A percentile compares a stretch with the other conserved stretches of the same genome.
Conservation (phyloP, 2,329 filamentous ascomycete species). For the Xylaria sp. region DNA sequence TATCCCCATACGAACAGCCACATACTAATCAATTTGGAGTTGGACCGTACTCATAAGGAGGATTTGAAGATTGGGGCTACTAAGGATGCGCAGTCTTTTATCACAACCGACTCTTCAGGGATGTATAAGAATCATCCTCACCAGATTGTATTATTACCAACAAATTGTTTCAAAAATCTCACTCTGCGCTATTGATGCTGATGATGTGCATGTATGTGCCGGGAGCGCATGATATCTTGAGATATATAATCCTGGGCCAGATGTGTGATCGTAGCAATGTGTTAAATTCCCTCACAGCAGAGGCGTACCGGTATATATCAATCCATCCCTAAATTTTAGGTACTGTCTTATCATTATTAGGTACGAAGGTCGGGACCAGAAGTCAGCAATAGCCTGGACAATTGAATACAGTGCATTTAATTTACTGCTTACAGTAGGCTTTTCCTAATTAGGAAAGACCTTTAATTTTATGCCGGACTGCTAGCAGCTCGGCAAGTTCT, state of each 20-base stretch:
- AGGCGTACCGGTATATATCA: no score
- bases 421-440: no score
- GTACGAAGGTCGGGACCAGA: no score
- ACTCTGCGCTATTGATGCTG: neutral
- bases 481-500: no score
- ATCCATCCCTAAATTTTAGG: no score
- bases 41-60: constrained; percentile 22
- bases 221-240: no score
- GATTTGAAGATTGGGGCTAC: constrained; percentile 10
- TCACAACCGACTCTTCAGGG: neutral
- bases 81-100: constrained; percentile 1
- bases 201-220: neutral
- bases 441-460: no score
- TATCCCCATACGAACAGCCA: neutral
- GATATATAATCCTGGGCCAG: no score
- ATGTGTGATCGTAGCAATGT: neutral
- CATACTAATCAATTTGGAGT: constrained; percentile 11
- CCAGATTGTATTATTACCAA: constrained; percentile 29
- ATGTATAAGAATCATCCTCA: neutral
- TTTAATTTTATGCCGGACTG: no score
- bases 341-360: no score
- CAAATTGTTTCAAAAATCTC: neutral
- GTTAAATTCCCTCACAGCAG: neutral
- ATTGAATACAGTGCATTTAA: no score
- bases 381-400: no score